Percentiles rank a stretch among this genome's conserved stretches.
phyloP scores from a whole-genome alignment of 2,329 filamentous ascomycete genomes.

The Magnaporthiopsis incrustans region DNA sequence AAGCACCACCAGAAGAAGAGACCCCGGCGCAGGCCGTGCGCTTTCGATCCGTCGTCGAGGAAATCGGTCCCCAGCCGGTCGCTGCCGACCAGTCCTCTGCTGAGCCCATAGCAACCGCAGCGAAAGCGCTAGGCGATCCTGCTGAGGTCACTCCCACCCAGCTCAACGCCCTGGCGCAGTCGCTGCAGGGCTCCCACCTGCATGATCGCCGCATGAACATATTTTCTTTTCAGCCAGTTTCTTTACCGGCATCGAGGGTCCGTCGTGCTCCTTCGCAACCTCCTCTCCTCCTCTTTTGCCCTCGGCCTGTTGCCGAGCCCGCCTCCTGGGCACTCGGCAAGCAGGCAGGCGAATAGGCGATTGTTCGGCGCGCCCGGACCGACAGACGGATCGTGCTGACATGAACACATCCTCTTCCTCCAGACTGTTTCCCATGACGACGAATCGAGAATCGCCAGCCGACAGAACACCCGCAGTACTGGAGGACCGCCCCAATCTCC shows the following conservation, averaged over 20 bases:
- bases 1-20: constrained; percentile 11
- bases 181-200: constrained; percentile 64
- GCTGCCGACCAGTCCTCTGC: constrained; percentile 9
- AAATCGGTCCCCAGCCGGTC: constrained; percentile 48
- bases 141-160: constrained; percentile 49
- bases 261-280: constrained; percentile 25
- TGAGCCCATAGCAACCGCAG: constrained; percentile 15
- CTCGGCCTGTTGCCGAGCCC: neutral
- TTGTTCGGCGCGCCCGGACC: neutral
- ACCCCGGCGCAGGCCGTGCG: constrained; percentile 47
- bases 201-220: constrained; percentile 79
- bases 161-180: constrained; percentile 62
- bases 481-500: constrained; percentile 50
- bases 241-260: constrained; percentile 77
- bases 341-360: neutral
- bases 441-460: constrained; percentile 51
- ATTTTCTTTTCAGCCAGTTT: constrained; percentile 85
- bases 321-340: neutral
- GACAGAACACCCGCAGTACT: constrained; percentile 57
- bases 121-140: constrained; percentile 22
- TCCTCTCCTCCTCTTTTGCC: neutral
- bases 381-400: constrained; percentile 1
- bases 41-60: constrained; percentile 63
- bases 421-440: constrained; percentile 55
- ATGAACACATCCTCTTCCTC: neutral